Evolutionary conservation across 1,284 basidiomycete species (phyloP).

Genomic region (Ceratobasidium sp.): DNA sequence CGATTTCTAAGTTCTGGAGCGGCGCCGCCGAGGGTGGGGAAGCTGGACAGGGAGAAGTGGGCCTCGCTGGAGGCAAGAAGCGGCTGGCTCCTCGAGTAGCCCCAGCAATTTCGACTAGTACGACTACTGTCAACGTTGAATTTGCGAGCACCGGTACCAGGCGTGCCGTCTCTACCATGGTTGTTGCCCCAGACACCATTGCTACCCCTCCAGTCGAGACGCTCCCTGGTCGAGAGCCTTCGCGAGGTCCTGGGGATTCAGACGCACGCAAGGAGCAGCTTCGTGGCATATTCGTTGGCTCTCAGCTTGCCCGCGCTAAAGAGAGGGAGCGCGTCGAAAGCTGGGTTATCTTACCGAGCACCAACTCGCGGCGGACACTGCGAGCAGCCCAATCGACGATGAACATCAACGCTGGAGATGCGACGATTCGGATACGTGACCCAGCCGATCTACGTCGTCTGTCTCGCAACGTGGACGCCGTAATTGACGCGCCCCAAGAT

Average conservation of each 20-base stretch:
- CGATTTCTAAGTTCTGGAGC: constrained; percentile 78
- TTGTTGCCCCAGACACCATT: constrained; percentile 40
- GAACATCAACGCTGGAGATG: constrained; percentile 46
- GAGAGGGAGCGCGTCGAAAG: constrained; percentile 22
- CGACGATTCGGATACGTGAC: constrained; percentile 52
- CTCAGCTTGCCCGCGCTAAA: constrained; percentile 40
- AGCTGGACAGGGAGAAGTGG: constrained; percentile 48
- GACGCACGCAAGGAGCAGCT: constrained; percentile 36
- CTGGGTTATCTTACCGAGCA: constrained; percentile 39
- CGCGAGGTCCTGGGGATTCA: constrained; percentile 21
- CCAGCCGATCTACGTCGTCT: constrained; percentile 51
- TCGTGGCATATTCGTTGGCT: constrained; percentile 39
- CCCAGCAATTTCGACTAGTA: constrained; percentile 83
- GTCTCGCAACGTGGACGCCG: constrained; percentile 78
- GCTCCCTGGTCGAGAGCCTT: constrained; percentile 1
- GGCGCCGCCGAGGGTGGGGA: constrained; percentile 22
- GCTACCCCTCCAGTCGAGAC: neutral
- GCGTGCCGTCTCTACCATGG: constrained; percentile 70
- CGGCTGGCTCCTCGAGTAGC: constrained; percentile 73
- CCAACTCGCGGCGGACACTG: constrained; percentile 22
- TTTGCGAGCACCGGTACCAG: constrained; percentile 83
- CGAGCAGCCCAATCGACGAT: constrained; percentile 43
- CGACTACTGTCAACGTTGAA: constrained; percentile 92
- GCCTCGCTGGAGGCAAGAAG: constrained; percentile 48
- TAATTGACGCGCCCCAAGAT: constrained; percentile 67